phyloP scores from a whole-genome alignment of 2,329 filamentous ascomycete species.

The Colletotrichum tamarilloi region DNA sequence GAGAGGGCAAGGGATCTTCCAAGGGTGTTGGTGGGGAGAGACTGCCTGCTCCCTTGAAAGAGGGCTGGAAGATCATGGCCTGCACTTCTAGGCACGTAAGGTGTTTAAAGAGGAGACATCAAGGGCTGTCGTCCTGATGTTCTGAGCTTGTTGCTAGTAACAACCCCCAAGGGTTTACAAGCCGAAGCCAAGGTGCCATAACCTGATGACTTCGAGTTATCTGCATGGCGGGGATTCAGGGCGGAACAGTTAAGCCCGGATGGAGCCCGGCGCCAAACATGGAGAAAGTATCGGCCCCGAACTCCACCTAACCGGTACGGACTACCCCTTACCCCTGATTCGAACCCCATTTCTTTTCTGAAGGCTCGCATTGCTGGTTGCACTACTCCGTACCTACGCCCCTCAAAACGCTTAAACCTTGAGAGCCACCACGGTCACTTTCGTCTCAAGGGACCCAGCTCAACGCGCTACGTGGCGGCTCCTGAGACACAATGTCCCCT shows the following conservation, averaged over 20 bases:
- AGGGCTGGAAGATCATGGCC: too few relatives aligned
- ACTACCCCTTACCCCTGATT: background rate
- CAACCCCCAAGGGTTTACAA: background rate
- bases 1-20: too few relatives aligned
- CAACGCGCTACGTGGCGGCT: constrained; percentile 16
- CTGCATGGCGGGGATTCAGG: background rate
- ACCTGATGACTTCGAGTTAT: too few relatives aligned
- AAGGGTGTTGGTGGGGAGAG: too few relatives aligned
- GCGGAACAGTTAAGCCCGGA: background rate
- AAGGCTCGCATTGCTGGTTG: background rate
- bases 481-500: constrained; percentile 11
- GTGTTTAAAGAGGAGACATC: too few relatives aligned
- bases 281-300: background rate
- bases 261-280: background rate
- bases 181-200: too few relatives aligned
- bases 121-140: too few relatives aligned
- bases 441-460: background rate
- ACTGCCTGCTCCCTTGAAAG: too few relatives aligned
- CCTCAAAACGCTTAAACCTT: background rate
- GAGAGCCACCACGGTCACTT: background rate
- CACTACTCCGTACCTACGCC: background rate
- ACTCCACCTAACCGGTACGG: background rate
- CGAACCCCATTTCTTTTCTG: background rate
- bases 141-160: too few relatives aligned
- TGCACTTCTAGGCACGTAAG: too few relatives aligned